Conservation (phyloP, 139 green algal species). For the Pseudopediastrum boryanum region DNA sequence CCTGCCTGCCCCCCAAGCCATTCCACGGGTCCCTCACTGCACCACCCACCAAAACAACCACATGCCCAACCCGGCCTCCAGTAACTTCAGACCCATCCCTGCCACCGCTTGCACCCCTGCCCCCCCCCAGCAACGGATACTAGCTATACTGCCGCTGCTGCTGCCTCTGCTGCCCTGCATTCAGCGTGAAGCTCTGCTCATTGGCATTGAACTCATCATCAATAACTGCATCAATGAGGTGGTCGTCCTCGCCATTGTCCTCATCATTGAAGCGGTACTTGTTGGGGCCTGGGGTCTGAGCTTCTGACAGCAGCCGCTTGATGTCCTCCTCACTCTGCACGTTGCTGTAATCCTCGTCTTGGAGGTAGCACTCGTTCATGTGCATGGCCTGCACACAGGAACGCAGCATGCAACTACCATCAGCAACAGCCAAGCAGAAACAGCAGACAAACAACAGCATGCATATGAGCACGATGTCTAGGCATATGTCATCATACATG, state of each 20-base stretch:
- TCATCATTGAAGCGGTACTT: slow-evolving; percentile 41
- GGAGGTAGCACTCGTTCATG: slow-evolving; percentile 41
- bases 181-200: slow-evolving; percentile 40
- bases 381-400: slow-evolving; percentile 29
- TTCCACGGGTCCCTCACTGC: no score
- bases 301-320: slow-evolving; percentile 35
- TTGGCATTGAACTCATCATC: slow-evolving; percentile 40
- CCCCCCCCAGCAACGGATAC: no score
- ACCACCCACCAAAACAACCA: no score
- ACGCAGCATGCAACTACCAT: background rate
- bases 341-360: slow-evolving; percentile 38
- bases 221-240: slow-evolving; percentile 40
- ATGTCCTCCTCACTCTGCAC: slow-evolving; percentile 50
- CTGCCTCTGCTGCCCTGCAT: no score
- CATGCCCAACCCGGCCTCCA: no score
- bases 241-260: slow-evolving; percentile 35
- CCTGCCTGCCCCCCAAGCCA: no score
- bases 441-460: slow-evolving; percentile 8
- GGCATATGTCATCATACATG: no score
- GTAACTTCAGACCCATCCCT: no score
- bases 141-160: no score
- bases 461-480: no score
- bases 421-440: background rate
- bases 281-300: slow-evolving; percentile 40
- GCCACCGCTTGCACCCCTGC: no score